phyloP scores from a whole-genome alignment of 768 basidiomycete genomes.

The Tylopilus plumbeoviolaceoides region DNA sequence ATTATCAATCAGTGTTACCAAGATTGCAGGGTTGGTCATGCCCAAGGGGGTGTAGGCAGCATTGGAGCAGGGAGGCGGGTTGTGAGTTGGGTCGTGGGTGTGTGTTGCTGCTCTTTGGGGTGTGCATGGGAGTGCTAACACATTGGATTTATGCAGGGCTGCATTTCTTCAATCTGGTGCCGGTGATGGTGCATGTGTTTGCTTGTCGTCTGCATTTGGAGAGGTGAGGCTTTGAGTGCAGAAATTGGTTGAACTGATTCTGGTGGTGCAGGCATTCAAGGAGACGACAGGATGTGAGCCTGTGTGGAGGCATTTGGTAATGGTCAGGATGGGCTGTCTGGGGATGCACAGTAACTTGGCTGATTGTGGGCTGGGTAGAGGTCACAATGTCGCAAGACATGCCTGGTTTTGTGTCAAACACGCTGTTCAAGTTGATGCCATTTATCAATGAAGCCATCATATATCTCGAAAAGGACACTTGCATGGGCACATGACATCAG shows the following conservation, averaged over 20 bases:
- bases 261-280: constrained; percentile 83
- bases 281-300: constrained; percentile 70
- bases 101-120: too few relatives aligned
- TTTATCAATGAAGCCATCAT: constrained; percentile 98
- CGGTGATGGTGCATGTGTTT: constrained; percentile 71
- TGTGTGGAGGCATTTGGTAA: constrained; percentile 91
- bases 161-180: constrained; percentile 97
- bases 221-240: constrained; percentile 19
- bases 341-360: not conserved
- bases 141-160: constrained; percentile 45
- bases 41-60: constrained; percentile 52
- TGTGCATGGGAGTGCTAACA: not conserved
- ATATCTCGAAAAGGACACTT: constrained; percentile 77
- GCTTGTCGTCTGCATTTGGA: not conserved
- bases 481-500: not conserved
- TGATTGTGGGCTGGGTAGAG: constrained; percentile 45
- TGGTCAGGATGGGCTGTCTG: constrained; percentile 37
- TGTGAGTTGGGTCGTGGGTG: constrained; percentile 82
- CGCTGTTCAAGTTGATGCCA: constrained; percentile 89
- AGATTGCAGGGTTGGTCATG: constrained; percentile 83
- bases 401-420: constrained; percentile 94
- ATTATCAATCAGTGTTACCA: constrained; percentile 91
- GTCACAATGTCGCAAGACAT: constrained; percentile 89
- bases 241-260: constrained; percentile 93
- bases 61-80: constrained; percentile 60